These are phyloP conservation scores for Parmales sp. DNA, from an alignment of 108 stramenopile genomes.

Conservation along the genomic window DNA sequence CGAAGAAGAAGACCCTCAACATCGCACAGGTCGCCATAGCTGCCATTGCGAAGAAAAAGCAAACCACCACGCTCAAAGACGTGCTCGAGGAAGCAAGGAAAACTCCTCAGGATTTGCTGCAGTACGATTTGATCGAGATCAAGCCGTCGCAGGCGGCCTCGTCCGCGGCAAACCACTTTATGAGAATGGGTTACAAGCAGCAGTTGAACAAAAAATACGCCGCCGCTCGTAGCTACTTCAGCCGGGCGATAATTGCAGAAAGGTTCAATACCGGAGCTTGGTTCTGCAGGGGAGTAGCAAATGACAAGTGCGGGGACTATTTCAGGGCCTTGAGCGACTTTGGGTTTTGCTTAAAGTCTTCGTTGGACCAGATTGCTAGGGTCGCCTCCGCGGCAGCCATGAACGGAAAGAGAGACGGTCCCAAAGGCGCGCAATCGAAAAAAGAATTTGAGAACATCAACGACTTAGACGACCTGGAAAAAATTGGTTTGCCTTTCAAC, in stretches of 20 bases:
- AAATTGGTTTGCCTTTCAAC: too few species aligned
- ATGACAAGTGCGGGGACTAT: neutral
- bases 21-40: neutral
- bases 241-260: neutral
- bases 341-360: too few species aligned
- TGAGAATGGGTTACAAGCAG: neutral
- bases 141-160: neutral
- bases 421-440: too few species aligned
- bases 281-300: neutral
- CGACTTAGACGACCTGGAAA: too few species aligned
- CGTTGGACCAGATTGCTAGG: too few species aligned
- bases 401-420: too few species aligned
- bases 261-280: neutral
- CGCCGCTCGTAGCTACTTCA: neutral
- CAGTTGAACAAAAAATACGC: neutral
- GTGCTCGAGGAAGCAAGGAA: neutral
- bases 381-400: too few species aligned
- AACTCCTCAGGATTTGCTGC: neutral
- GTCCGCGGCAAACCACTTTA: neutral
- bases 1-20: too few species aligned
- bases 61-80: neutral
- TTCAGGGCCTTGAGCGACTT: neutral
- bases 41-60: neutral
- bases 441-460: too few species aligned
- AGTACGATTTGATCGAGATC: slow-evolving; percentile 9